Evolutionary conservation across 1,284 basidiomycete genomes (phyloP), one percentile per base, ranked within the genome.

Genomic region (Polyporus tsugae): DNA sequence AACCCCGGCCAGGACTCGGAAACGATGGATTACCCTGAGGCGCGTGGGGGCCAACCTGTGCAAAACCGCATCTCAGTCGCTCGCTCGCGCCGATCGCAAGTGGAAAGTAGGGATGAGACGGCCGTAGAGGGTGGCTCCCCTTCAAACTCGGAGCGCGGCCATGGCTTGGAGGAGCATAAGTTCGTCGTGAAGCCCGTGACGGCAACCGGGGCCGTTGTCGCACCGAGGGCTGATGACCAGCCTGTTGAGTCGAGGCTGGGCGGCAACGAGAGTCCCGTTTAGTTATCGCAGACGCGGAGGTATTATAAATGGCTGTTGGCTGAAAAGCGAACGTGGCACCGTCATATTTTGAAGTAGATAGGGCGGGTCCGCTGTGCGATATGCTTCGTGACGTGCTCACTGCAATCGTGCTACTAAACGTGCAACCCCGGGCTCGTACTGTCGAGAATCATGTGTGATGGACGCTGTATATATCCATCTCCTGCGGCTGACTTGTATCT

Each of bases 1-100:
- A 87, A 86, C 73, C 87, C 87, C 7, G 81, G 83, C 63, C 86
- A 87, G 76, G 87, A 85, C 67, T 80, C 81, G 0, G 78, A 11
- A 81, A 84, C 70, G 22, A 39, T 39, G 22, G 38, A 22, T 15
- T n/a, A 38, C 10, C 36, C 36, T n/a, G 36, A 36, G n/a, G 46
- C 46, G 46, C 22, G 22, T 52, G 46, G 52, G 2, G 52, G 25
- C 29, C 15, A 55, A 17, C 52, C 29, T 19, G 33, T 55, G 52
- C 52, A 55, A 35, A 35, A 55, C 22, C 7, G 17, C 36, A 38
- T 59, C 2, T 17, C 58, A 22, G 19, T 59, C 57, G 19, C 15
- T 29, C 55, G 13, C 15, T 36, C 29, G 17, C 36, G 36, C 57
- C 36, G 52, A 29, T 55, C 52, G 52, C 52, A 55, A 11, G 52